phyloP scores from a whole-genome alignment of 371 early-diverging fungal species.

The Syncephalastrum contaminatum region DNA sequence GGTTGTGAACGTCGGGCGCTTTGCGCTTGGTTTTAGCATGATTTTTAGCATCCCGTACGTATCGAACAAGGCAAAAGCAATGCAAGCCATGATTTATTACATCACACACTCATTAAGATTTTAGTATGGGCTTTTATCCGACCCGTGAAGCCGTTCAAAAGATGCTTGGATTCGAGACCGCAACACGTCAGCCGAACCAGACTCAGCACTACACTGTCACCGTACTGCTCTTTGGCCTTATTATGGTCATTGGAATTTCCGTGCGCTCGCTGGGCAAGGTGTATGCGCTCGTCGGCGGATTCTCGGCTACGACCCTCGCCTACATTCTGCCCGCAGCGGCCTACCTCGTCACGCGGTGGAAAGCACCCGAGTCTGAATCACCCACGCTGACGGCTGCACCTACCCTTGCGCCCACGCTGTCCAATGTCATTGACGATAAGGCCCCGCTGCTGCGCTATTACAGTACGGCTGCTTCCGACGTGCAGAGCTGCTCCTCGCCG shows the following conservation, averaged over 20 bases:
- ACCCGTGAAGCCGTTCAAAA: constrained; percentile 47
- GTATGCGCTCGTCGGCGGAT: constrained; percentile 47
- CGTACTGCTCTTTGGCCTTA: constrained; percentile 28
- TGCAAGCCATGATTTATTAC: not conserved
- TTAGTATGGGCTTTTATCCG: constrained; percentile 42
- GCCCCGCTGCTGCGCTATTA: not conserved
- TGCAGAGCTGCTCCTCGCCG: constrained; percentile 15
- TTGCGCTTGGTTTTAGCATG: constrained; percentile 52
- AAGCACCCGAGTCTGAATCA: not conserved
- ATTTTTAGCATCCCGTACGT: constrained; percentile 53
- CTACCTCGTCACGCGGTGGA: constrained; percentile 29
- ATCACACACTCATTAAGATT: not conserved
- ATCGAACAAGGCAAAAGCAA: not conserved
- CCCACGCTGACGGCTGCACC: constrained; percentile 18
- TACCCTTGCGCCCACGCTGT: not conserved
- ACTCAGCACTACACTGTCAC: constrained; percentile 37
- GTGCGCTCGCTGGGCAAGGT: constrained; percentile 39
- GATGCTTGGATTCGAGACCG: constrained; percentile 37
- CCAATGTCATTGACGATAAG: constrained; percentile 11
- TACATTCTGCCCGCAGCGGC: constrained; percentile 43
- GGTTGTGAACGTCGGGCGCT: constrained; percentile 53
- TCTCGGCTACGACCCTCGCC: constrained; percentile 43
- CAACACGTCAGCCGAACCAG: constrained; percentile 25
- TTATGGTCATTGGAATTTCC: constrained; percentile 31
- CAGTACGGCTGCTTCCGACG: constrained; percentile 4